Conservation (phyloP, 495 filamentous ascomycete genomes). For the Lasiosphaeria miniovina region DNA sequence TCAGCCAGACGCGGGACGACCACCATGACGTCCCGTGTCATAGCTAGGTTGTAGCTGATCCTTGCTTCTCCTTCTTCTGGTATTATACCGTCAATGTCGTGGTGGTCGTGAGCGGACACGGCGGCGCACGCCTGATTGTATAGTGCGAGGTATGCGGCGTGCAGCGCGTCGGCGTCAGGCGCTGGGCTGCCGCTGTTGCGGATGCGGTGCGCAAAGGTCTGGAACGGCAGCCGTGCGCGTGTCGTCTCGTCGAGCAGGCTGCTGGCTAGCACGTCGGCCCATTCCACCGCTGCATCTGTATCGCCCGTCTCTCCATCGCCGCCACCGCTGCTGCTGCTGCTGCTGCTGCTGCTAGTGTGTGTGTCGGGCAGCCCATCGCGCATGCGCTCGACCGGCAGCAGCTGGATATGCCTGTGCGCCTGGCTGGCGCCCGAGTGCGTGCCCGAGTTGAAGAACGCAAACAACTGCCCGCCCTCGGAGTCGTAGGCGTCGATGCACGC, state of each 20-base stretch:
- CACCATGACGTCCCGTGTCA: constrained; percentile 67
- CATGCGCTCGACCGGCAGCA: constrained; percentile 71
- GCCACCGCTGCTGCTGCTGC: too few species aligned
- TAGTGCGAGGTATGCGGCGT: constrained; percentile 40
- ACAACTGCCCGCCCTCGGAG: constrained; percentile 44
- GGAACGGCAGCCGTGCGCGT: constrained; percentile 22
- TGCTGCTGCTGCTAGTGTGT: too few species aligned
- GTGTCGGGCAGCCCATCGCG: constrained; percentile 39
- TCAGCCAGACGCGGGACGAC: constrained; percentile 60
- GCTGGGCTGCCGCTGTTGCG: not conserved
- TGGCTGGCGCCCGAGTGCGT: constrained; percentile 74
- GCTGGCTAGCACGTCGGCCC: constrained; percentile 55
- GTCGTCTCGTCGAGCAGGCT: constrained; percentile 16
- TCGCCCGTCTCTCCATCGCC: too few species aligned
- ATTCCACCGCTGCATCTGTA: constrained; percentile 23
- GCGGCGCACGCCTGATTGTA: constrained; percentile 51
- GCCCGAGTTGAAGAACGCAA: constrained; percentile 83
- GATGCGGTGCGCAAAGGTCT: constrained; percentile 21
- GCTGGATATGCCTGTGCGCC: constrained; percentile 75
- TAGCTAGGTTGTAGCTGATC: constrained; percentile 77
- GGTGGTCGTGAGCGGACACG: constrained; percentile 15
- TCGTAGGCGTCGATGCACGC: constrained; percentile 64
- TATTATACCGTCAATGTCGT: constrained; percentile 3
- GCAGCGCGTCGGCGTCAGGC: constrained; percentile 25
- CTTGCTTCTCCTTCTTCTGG: constrained; percentile 43